These are phyloP conservation scores for Boletus vinaceobasis DNA, from an alignment of 768 basidiomycete species.

Conservation along the genomic window DNA sequence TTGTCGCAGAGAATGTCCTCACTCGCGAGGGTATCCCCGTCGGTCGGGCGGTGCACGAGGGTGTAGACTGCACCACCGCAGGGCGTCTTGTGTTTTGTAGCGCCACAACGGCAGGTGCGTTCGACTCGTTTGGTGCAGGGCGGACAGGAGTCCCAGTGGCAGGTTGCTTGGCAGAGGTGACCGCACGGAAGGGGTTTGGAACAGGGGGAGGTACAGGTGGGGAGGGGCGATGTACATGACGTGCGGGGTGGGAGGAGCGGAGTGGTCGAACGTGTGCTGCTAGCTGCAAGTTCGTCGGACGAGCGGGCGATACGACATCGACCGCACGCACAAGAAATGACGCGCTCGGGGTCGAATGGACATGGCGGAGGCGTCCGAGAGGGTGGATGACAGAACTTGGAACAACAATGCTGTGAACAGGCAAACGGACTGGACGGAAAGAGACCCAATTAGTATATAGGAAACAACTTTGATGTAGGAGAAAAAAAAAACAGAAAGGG, in stretches of 20 bases:
- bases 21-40: slow-evolving; percentile 32
- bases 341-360: slow-evolving; percentile 64
- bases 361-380: slow-evolving; percentile 55
- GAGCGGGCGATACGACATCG: slow-evolving; percentile 39
- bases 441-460: background rate
- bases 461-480: background rate
- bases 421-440: slow-evolving; percentile 51
- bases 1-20: slow-evolving; percentile 81
- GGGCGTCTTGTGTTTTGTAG: slow-evolving; percentile 46
- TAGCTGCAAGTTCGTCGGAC: slow-evolving; percentile 28
- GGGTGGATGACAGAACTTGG: slow-evolving; percentile 75
- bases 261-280: background rate
- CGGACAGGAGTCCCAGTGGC: slow-evolving; percentile 79
- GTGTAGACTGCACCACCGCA: slow-evolving; percentile 41
- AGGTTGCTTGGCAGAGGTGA: slow-evolving; percentile 66
- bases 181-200: slow-evolving; percentile 65
- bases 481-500: background rate
- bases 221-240: slow-evolving; percentile 72
- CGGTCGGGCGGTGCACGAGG: slow-evolving; percentile 13
- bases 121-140: slow-evolving; percentile 70
- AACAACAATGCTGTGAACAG: slow-evolving; percentile 75
- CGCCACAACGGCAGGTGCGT: slow-evolving; percentile 85
- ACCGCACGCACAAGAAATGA: slow-evolving; percentile 84
- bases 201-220: slow-evolving; percentile 73
- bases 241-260: slow-evolving; percentile 38